These are phyloP conservation scores for Cladosporium sp. DNA, from an alignment of 2,329 filamentous ascomycete genomes.

Conservation along the genomic window DNA sequence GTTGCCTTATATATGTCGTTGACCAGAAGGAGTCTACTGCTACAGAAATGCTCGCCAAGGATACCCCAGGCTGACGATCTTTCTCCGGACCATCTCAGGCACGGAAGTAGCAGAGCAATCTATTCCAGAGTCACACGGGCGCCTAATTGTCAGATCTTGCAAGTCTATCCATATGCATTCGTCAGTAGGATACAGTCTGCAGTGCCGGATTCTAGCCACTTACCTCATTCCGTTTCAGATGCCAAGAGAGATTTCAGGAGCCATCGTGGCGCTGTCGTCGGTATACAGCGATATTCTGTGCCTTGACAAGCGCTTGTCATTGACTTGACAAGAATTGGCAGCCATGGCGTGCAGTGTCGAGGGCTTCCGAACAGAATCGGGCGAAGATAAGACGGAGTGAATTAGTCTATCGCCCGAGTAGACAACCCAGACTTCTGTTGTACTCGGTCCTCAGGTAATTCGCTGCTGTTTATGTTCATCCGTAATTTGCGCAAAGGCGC, in stretches of 20 bases:
- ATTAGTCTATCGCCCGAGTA: too few relatives aligned
- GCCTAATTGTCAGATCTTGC: background rate
- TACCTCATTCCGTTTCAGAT: constrained; percentile 4
- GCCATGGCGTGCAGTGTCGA: background rate
- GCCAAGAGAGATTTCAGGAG: background rate
- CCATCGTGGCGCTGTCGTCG: background rate
- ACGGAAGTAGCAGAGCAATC: constrained; percentile 9
- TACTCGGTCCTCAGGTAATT: background rate
- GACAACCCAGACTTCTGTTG: background rate
- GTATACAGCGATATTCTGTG: background rate
- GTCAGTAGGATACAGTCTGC: background rate
- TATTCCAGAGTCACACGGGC: constrained; percentile 11
- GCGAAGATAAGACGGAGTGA: background rate
- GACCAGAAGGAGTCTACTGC: background rate
- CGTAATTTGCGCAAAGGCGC: constrained; percentile 8
- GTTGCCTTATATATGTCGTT: background rate
- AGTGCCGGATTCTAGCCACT: background rate
- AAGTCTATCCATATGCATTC: constrained; percentile 5
- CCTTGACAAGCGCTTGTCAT: background rate
- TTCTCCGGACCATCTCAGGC: constrained; percentile 8
- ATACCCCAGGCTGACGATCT: constrained; percentile 5
- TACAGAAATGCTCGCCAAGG: background rate
- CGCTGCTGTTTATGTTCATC: background rate
- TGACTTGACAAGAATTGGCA: background rate
- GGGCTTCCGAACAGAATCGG: background rate